Evolutionary conservation across 805 yeast species (phyloP).

Genomic region (Pichia cephalocereana): DNA sequence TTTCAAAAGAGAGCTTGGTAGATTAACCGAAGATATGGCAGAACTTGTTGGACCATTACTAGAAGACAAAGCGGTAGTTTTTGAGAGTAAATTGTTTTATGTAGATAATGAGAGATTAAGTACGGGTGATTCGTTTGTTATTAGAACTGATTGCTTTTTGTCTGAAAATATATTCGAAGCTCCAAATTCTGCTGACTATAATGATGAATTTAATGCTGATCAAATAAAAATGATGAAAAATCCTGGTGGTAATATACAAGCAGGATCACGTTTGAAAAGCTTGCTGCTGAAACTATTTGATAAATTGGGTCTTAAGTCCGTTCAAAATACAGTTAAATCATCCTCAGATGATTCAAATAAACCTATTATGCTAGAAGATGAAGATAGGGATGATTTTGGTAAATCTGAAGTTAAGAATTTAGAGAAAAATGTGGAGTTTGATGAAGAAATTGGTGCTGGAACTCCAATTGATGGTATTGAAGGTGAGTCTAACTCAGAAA

Average conservation of each 20-base stretch:
- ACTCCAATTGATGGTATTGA: neutral
- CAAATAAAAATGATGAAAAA: constrained; percentile 5
- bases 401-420: constrained; percentile 15
- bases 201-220: constrained; percentile 1
- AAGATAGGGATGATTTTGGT: constrained; percentile 36
- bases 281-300: constrained; percentile 12
- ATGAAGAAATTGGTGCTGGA: neutral
- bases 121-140: constrained; percentile 67
- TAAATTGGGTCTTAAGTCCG: constrained; percentile 7
- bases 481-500: neutral
- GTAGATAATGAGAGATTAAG: constrained; percentile 46
- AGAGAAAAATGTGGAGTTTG: constrained; percentile 4
- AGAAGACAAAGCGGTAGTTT: constrained; percentile 42
- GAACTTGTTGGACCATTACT: constrained; percentile 55
- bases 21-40: constrained; percentile 65
- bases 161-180: constrained; percentile 10
- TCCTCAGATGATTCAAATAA: too few species aligned
- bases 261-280: constrained; percentile 9
- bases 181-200: constrained; percentile 1
- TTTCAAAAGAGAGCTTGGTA: constrained; percentile 56
- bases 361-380: constrained; percentile 31
- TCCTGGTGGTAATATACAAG: constrained; percentile 2
- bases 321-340: neutral
- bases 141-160: constrained; percentile 62
- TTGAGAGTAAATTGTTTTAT: constrained; percentile 49